phyloP scores from a whole-genome alignment of 345 rosid species.

The Turnera subulata region DNA sequence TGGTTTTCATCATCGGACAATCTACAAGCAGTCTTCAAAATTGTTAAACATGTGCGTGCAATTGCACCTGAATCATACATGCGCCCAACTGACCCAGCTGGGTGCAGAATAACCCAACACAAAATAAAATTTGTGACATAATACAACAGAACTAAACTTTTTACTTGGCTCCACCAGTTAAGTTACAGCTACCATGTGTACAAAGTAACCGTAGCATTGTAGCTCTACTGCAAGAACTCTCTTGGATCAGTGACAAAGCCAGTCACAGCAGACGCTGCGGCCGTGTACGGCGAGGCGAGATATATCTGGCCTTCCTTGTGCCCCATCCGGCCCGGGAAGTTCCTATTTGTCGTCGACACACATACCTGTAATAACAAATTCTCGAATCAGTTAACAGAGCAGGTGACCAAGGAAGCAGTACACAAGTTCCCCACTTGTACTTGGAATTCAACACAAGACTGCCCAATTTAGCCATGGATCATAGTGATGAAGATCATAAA shows the following conservation, averaged over 20 bases:
- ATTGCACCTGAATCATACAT: too few species aligned
- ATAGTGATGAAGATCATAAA: background rate
- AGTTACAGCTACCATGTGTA: too few species aligned
- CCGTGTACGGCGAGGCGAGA: conserved; percentile 90
- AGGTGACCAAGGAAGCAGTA: too few species aligned
- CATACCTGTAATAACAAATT: conserved; percentile 45
- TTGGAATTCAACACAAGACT: background rate
- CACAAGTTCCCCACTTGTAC: too few species aligned
- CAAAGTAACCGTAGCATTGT: background rate
- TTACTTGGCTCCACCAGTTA: too few species aligned
- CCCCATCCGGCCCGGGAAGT: conserved; percentile 99
- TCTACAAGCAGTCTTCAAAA: too few species aligned
- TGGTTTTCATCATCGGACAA: too few species aligned
- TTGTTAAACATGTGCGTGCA: too few species aligned
- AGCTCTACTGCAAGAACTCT: conserved; percentile 70
- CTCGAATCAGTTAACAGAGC: conserved; percentile 1
- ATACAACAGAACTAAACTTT: background rate
- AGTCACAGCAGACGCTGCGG: conserved; percentile 95
- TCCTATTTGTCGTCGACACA: conserved; percentile 85
- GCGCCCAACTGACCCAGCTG: too few species aligned
- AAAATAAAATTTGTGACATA: too few species aligned
- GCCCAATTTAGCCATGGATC: background rate
- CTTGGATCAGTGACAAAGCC: conserved; percentile 97
- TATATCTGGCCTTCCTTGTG: conserved; percentile 98
- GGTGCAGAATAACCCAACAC: too few species aligned